These are phyloP conservation scores for Monilinia laxa DNA, from an alignment of 2,329 filamentous ascomycete species.

Conservation along the genomic window DNA sequence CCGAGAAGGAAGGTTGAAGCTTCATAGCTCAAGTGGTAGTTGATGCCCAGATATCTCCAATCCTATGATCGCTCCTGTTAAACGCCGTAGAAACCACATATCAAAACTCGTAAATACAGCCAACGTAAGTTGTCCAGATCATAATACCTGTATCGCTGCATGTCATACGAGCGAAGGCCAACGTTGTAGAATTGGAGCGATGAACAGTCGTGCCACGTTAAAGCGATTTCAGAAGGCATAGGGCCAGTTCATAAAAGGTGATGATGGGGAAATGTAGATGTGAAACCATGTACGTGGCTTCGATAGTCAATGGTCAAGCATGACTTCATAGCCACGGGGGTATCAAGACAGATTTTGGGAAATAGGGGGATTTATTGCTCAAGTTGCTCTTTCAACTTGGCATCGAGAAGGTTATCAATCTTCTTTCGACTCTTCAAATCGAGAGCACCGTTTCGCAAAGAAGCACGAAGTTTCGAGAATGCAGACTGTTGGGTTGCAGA, in stretches of 20 bases:
- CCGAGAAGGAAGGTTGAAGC: slow-evolving; percentile 12
- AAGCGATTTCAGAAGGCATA: slow-evolving; percentile 13
- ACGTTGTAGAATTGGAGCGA: slow-evolving; percentile 19
- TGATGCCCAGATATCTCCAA: slow-evolving; percentile 37
- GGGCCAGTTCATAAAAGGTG: slow-evolving; percentile 5
- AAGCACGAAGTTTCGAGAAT: slow-evolving; percentile 52
- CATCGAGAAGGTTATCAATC: slow-evolving; percentile 52
- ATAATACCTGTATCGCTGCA: slow-evolving; percentile 25
- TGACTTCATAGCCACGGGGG: slow-evolving; percentile 18
- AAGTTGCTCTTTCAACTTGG: slow-evolving; percentile 52
- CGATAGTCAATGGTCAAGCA: slow-evolving; percentile 17
- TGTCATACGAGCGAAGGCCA: slow-evolving; percentile 17
- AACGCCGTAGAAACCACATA: slow-evolving; percentile 38
- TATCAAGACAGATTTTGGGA: background rate
- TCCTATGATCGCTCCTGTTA: slow-evolving; percentile 37
- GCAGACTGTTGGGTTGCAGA: slow-evolving; percentile 44
- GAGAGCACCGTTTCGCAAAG: slow-evolving; percentile 54
- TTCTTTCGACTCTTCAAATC: slow-evolving; percentile 58
- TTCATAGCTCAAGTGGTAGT: slow-evolving; percentile 13
- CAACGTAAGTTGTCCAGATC: slow-evolving; percentile 32
- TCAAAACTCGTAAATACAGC: slow-evolving; percentile 39
- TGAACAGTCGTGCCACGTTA: slow-evolving; percentile 16
- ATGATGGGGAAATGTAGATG: slow-evolving; percentile 8
- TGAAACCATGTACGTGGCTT: slow-evolving; percentile 1
- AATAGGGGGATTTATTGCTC: slow-evolving; percentile 40